Base-by-base conservation (phyloP, 495 filamentous ascomycete genomes). In the Terfezia boudieri region DNA sequence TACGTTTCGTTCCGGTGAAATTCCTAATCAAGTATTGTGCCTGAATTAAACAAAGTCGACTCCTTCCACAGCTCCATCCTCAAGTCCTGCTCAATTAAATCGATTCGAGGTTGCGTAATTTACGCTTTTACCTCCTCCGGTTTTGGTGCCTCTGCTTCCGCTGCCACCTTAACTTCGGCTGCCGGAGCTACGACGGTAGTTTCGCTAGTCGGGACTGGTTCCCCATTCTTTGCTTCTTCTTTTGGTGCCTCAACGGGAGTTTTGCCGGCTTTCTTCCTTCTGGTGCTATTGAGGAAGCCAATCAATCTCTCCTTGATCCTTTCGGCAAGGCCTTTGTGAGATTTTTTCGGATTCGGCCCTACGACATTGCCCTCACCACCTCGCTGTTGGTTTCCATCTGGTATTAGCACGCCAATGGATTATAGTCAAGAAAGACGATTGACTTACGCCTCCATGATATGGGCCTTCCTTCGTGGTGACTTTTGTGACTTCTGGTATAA, bases 261-360 rank as follows among this genome's bases (percentile, higher is more conserved):
- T 14, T 46, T 20, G 12, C 14, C 41, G 14, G 41, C 41, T 20
- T 46, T 46, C 4, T 14, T 80, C 0, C 65, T 96, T 57, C 82
- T 95, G 6, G 70, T 96, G 53, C 90, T 90, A 32, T 85, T 86
- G 1, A 99, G 96, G 68, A 88, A 95, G 9, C 60, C 36, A n/a
- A 58, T 58, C 6, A 63, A 12, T 26, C 50, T 62, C 52, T 38
- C 58, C 52, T 59, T 64, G 8, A 64, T 22, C 35, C 49, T 64
- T 16, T 61, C 62, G 0, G 54, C 43, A 14, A 64, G 51, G 6
- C 62, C 56, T 49, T 59, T 52, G n/a, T 59, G 61, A 14, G 38
- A 0, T 10, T 59, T 59, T 8, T 53, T 48, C 59, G 43, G 14
- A 17, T 37, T 37, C 35, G 51, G 51, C 26, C 7, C n/a, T 7